Conservation (phyloP, 106 monocot species). For the Dendrobium huoshanense region DNA sequence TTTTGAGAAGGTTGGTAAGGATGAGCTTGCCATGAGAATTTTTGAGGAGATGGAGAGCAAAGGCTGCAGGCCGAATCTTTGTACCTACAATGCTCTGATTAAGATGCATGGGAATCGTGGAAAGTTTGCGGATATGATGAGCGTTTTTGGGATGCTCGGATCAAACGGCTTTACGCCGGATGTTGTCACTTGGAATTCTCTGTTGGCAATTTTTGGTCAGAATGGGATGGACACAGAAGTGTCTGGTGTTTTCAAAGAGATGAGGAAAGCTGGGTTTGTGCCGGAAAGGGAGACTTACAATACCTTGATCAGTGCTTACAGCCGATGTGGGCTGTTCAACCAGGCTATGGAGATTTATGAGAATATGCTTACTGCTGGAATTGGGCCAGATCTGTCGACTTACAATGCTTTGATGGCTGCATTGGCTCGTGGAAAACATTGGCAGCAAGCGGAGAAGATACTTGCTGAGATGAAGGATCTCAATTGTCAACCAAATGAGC, state of each 20-base stretch:
- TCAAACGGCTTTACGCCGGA: conserved; percentile 54
- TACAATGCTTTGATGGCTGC: conserved; percentile 92
- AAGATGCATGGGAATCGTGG: conserved; percentile 86
- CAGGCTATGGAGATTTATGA: conserved; percentile 89
- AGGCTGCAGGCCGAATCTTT: conserved; percentile 73
- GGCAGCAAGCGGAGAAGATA: conserved; percentile 85
- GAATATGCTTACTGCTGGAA: conserved; percentile 76
- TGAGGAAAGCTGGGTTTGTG: conserved; percentile 93
- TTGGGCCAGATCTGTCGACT: conserved; percentile 84
- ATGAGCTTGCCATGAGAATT: conserved; percentile 43
- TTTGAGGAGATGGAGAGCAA: conserved; percentile 69
- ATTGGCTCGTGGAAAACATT: conserved; percentile 81
- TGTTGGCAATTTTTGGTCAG: conserved; percentile 89
- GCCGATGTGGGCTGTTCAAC: conserved; percentile 77
- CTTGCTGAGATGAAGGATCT: conserved; percentile 72
- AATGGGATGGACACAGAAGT: conserved; percentile 83
- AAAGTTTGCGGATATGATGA: conserved; percentile 80
- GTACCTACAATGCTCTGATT: conserved; percentile 90
- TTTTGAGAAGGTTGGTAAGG: conserved; percentile 87
- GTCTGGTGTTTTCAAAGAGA: conserved; percentile 86
- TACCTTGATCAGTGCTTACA: conserved; percentile 89
- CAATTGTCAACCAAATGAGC: conserved; percentile 66
- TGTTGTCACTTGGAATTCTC: conserved; percentile 93
- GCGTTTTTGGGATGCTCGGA: conserved; percentile 66
- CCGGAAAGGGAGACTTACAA: conserved; percentile 95